phyloP scores from a whole-genome alignment of 352 stramenopile species.

The Pythium chondricola region DNA sequence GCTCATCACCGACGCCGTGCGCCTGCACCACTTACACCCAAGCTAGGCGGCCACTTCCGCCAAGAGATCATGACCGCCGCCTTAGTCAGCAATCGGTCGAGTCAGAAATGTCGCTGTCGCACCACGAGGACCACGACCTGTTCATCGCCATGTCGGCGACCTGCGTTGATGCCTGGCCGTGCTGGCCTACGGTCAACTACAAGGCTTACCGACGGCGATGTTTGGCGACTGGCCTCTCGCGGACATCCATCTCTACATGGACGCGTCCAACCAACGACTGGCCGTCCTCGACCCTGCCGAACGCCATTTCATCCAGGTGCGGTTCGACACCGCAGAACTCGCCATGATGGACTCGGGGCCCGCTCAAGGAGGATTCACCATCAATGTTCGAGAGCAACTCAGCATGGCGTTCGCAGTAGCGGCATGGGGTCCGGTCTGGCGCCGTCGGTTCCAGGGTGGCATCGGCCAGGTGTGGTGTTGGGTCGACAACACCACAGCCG shows the following conservation, averaged over 20 bases:
- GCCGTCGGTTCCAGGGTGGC: no score
- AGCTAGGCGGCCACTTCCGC: no score
- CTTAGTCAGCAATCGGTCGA: no score
- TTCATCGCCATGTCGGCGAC: no score
- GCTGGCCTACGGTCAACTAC: neutral
- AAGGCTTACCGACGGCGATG: neutral
- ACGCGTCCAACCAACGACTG: neutral
- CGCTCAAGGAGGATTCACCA: no score
- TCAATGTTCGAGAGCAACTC: conserved; percentile 28
- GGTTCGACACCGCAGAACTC: neutral
- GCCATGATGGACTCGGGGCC: no score
- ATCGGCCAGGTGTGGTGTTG: conserved; percentile 16
- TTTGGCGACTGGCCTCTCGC: neutral
- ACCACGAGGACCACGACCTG: no score
- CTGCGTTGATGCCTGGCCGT: no score
- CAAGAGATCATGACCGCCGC: no score
- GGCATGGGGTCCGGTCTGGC: conserved; percentile 15
- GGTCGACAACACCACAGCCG: conserved; percentile 21
- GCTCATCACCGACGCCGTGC: no score
- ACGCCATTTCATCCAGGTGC: neutral
- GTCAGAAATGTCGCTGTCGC: no score
- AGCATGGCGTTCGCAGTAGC: conserved; percentile 17
- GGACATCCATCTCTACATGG: conserved; percentile 6
- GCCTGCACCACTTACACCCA: no score
- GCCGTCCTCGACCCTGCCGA: neutral